Conservation (phyloP, 1,284 basidiomycete genomes). For the Trichosporon coremiiforme region DNA sequence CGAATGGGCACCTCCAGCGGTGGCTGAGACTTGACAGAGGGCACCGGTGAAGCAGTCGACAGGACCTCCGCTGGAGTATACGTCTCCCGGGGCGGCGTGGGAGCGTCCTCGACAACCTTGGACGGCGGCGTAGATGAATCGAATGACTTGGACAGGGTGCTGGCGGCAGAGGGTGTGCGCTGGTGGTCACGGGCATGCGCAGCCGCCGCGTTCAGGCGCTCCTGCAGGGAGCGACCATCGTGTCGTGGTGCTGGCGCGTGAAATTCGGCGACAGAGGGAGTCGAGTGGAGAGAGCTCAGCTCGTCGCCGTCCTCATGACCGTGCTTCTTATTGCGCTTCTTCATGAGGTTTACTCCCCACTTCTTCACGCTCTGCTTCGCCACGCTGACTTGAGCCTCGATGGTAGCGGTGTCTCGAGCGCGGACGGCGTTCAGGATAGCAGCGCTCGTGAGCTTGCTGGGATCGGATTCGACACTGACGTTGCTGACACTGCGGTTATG, state of each 20-base stretch:
- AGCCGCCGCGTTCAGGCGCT: conserved; percentile 48
- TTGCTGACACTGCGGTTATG: conserved; percentile 2
- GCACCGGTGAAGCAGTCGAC: background rate
- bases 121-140: background rate
- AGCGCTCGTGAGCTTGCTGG: conserved; percentile 8
- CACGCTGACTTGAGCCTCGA: conserved; percentile 63
- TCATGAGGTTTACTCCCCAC: conserved; percentile 73
- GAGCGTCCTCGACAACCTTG: background rate
- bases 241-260: conserved; percentile 44
- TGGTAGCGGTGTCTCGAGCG: conserved; percentile 75
- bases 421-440: conserved; percentile 62
- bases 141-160: background rate
- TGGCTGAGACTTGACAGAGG: background rate
- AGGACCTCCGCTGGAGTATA: background rate
- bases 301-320: conserved; percentile 28
- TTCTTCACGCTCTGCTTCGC: conserved; percentile 84
- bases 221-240: conserved; percentile 36
- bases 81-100: background rate
- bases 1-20: background rate
- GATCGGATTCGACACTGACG: background rate
- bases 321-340: conserved; percentile 38
- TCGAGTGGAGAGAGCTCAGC: conserved; percentile 20
- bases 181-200: conserved; percentile 22
- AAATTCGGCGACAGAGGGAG: conserved; percentile 25
- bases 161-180: background rate